These are phyloP conservation scores for Botrytis byssoidea DNA, from an alignment of 2,329 filamentous ascomycete genomes.

Conservation along the genomic window DNA sequence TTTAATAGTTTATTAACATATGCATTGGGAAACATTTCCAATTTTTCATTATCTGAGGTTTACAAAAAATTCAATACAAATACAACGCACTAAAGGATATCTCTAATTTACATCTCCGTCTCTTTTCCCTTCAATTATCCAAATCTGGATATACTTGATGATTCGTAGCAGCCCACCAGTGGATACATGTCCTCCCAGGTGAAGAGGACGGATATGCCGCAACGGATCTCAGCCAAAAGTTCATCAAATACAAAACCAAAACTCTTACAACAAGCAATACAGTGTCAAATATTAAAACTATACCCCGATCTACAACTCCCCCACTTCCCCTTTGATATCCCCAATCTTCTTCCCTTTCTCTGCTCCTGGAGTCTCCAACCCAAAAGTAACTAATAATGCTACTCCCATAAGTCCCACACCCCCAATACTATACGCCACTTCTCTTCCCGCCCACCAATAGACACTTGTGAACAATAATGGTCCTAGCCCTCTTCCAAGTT, in stretches of 20 bases:
- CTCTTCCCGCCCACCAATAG: slow-evolving; percentile 97
- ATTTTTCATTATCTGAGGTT: background rate
- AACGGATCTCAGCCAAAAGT: background rate
- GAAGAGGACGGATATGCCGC: background rate
- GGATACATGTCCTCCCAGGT: background rate
- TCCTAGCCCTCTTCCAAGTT: slow-evolving; percentile 82
- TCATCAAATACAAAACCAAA: background rate
- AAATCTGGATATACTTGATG: background rate
- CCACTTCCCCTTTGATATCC: slow-evolving; percentile 24
- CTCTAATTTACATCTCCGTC: background rate
- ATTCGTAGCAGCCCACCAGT: background rate
- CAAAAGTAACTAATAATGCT: slow-evolving; percentile 65
- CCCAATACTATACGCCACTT: slow-evolving; percentile 79
- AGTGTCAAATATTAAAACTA: background rate
- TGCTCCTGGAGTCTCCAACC: slow-evolving; percentile 53
- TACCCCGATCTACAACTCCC: slow-evolving; percentile 23
- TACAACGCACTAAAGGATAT: background rate
- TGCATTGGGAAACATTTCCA: background rate
- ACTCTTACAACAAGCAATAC: background rate
- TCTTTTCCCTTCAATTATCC: background rate
- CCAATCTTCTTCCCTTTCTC: slow-evolving; percentile 33
- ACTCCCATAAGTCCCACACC: slow-evolving; percentile 78
- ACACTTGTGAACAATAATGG: slow-evolving; percentile 89
- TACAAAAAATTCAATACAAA: background rate
- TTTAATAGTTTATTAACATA: background rate